These are phyloP conservation scores for Closterium sp. DNA, from an alignment of 139 green algal species.

Conservation along the genomic window DNA sequence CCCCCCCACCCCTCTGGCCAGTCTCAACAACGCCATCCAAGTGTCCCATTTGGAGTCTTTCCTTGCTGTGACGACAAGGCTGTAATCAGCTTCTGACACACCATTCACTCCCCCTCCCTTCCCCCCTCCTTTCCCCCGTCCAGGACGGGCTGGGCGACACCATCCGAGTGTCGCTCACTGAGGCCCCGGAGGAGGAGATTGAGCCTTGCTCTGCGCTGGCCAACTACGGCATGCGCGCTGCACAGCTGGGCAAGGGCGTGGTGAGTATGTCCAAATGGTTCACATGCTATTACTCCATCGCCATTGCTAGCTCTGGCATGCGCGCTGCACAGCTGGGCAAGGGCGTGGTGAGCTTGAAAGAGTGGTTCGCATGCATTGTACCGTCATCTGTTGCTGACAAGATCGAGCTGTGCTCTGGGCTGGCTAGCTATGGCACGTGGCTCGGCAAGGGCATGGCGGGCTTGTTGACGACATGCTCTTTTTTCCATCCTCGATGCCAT, in stretches of 20 bases:
- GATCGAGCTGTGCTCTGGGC: neutral
- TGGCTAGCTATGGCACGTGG: neutral
- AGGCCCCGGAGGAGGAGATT: slow-evolving; percentile 96
- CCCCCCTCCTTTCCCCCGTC: neutral
- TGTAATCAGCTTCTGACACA: too few species aligned
- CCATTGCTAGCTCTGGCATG: slow-evolving; percentile 65
- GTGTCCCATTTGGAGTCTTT: slow-evolving; percentile 82
- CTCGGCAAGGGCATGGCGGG: too few species aligned
- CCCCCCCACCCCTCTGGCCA: slow-evolving; percentile 66
- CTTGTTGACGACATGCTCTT: too few species aligned
- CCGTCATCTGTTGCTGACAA: too few species aligned
- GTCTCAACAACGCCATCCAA: slow-evolving; percentile 96
- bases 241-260: slow-evolving; percentile 26
- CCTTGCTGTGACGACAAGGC: too few species aligned
- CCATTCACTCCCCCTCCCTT: neutral
- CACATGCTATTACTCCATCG: slow-evolving; percentile 55
- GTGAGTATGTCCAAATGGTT: neutral
- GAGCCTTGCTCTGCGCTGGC: slow-evolving; percentile 86
- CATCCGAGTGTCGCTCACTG: slow-evolving; percentile 92
- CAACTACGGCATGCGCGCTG: slow-evolving; percentile 69
- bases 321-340: slow-evolving; percentile 39
- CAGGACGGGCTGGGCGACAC: slow-evolving; percentile 98
- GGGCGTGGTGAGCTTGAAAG: neutral
- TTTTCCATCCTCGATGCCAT: too few species aligned
- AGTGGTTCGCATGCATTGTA: too few species aligned